Evolutionary conservation across 345 rosid genomes (phyloP), one percentile per base, ranked within the genome.

Genomic region (Fremontodendron californicum): DNA sequence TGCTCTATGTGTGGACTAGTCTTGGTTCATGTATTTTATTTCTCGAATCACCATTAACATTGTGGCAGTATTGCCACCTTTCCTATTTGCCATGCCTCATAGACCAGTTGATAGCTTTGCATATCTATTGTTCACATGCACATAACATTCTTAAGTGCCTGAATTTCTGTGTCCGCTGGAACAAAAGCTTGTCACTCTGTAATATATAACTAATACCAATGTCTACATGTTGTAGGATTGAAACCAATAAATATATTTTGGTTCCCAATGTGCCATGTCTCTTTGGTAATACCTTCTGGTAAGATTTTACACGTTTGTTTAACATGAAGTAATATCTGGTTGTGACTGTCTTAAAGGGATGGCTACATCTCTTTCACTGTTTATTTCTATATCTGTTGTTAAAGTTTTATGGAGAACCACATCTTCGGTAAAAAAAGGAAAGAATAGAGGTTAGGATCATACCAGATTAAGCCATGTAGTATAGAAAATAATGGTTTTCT

Each of bases 21-120:
- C 57, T 67, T 39, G 71, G 66, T 48, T 77, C 78, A 46, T 58
- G 78, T 58, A 68, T 74, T 37, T 65, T 37, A 19, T 39, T 63
- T 74, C 75, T 46, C 51, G 75, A 74, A 68, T 74, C 48, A 0
- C 70, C 46, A 43, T 74, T 39, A 73, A 9, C 29, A n/a, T 68
- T 70, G 6, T 71, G 49, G 61, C 21, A 45, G 27, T 77, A 35
- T 52, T 33, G 33, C 31, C 66, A 60, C 60, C 48, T 31, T 40
- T 40, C 58, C 10, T 62, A 7, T 48, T 52, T 45, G 45, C 13
- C 1, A 3, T 11, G 45, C 45, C 19, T 58, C 23, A 12, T 21
- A 21, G 60, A n/a, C 29, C 2, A 35, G 13, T 57, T 27, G 11
- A 11, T 13, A 9, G n/a, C 19, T 27, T 75, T 10, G 25, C n/a